Evolutionary conservation across 352 stramenopile genomes (phyloP).

Genomic region (Phytophthora pseudosyringae): DNA sequence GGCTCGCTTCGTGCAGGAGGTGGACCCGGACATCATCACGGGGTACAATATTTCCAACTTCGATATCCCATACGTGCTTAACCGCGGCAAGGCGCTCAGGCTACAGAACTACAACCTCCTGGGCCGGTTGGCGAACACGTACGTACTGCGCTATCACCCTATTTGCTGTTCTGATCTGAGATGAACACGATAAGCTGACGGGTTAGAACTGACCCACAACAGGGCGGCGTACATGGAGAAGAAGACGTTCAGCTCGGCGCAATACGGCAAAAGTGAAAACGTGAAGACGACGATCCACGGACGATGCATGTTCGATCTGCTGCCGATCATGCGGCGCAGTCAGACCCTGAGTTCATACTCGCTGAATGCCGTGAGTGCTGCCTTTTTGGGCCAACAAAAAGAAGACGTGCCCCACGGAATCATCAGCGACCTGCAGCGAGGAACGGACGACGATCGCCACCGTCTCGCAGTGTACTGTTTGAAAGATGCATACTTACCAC

Average conservation of each 20-base stretch:
- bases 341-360: conserved; percentile 99
- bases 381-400: conserved; percentile 99
- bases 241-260: conserved; percentile 97
- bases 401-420: conserved; percentile 99
- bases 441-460: conserved; percentile 97
- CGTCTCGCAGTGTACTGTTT: conserved; percentile 99
- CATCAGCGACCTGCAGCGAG: conserved; percentile 95
- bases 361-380: conserved; percentile 98
- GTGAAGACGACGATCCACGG: conserved; percentile 98
- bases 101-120: conserved; percentile 81
- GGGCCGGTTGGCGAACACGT: conserved; percentile 89
- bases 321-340: conserved; percentile 99
- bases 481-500: conserved; percentile 98
- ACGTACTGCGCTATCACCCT: conserved; percentile 27
- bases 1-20: conserved; percentile 94
- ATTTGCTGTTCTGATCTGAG: conserved; percentile 4
- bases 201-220: conserved; percentile 1
- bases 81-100: conserved; percentile 95
- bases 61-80: conserved; percentile 99
- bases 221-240: conserved; percentile 94
- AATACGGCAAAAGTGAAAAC: conserved; percentile 98
- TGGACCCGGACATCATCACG: conserved; percentile 99
- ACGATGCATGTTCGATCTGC: conserved; percentile 98
- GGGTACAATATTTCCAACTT: conserved; percentile 99
- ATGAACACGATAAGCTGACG: conserved; percentile 9